Conservation (phyloP, 2,329 filamentous ascomycete genomes). For the Talaromyces rugulosus region DNA sequence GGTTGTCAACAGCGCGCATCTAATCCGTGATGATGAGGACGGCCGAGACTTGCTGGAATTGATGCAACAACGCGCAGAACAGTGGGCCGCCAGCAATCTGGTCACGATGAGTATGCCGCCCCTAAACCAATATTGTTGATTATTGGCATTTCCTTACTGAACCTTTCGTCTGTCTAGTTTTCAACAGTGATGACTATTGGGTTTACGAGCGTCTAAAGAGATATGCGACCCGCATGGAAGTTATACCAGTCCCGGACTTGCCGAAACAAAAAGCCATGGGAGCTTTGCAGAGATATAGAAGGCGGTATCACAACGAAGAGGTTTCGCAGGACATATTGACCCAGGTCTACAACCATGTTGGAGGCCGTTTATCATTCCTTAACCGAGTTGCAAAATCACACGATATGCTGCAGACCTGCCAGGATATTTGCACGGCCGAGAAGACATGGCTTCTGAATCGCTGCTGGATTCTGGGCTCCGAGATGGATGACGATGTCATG, state of each 20-base stretch:
- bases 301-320: constrained; percentile 67
- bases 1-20: constrained; percentile 90
- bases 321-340: constrained; percentile 55
- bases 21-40: constrained; percentile 85
- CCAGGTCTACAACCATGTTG: constrained; percentile 79
- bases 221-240: constrained; percentile 90
- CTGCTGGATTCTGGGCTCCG: constrained; percentile 69
- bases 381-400: constrained; percentile 82
- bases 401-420: constrained; percentile 75
- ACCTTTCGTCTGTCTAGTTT: constrained; percentile 52
- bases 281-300: constrained; percentile 75
- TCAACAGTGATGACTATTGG: constrained; percentile 98
- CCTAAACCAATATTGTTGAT: not conserved
- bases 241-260: constrained; percentile 80
- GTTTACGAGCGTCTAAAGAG: constrained; percentile 92
- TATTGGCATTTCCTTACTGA: not conserved
- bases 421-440: constrained; percentile 66
- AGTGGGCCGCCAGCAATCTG: constrained; percentile 89
- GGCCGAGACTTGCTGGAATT: constrained; percentile 92
- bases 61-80: constrained; percentile 90
- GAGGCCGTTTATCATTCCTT: constrained; percentile 82
- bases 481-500: constrained; percentile 97
- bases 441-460: constrained; percentile 77
- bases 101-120: constrained; percentile 59
- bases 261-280: constrained; percentile 71